Base-by-base conservation (phyloP, 2,329 filamentous ascomycete genomes). In the Sporothrix dimorphospora region DNA sequence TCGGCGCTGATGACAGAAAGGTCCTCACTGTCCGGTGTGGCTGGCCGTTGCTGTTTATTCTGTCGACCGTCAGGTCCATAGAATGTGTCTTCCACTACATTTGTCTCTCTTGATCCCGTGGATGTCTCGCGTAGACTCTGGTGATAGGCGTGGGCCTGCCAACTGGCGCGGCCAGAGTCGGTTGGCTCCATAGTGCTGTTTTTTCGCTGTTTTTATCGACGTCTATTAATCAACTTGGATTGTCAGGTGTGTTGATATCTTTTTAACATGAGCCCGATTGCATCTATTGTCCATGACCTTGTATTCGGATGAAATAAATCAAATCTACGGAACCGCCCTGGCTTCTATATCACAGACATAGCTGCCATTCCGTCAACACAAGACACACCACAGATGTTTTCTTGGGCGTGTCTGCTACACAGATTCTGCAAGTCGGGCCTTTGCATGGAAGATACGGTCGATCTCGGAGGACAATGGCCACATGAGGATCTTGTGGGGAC, bases 11-110 rank as follows among this genome's bases (percentile, higher is more conserved):
- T 59, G 1, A 61, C 34, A 7, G 53, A 55, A 9, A 34, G 38
- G 14, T 51, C 19, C 59, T 59, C 70, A 19, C 61, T 71, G 51
- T 53, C 21, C 9, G 51, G 51, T 27, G 51, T 27, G 14, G 27
- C 51, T 53, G 51, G 51, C 24, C 51, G 21, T 3, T 53, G 21
- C 21, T 51, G 19, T 19, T 51, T 51, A 21, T 53, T 27, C 21
- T 53, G 7, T 12, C 27, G 21, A 11, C 7, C 21, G 3, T 12
- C 51, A 12, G 51, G 51, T 4, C 51, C 51, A 14, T 53, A 53
- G 14, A 53, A 53, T 8, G 21, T 27, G 51, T 53, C 14, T 8
- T 21, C 51, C 5, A 53, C 21, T 7, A 53, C 19, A 14, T 21
- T 53, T 21, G 51, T 53, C 51, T 53, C 51, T 27, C 51, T 34